Conservation (phyloP, 2,329 filamentous ascomycete genomes). For the Cordyceps pruinosa region DNA sequence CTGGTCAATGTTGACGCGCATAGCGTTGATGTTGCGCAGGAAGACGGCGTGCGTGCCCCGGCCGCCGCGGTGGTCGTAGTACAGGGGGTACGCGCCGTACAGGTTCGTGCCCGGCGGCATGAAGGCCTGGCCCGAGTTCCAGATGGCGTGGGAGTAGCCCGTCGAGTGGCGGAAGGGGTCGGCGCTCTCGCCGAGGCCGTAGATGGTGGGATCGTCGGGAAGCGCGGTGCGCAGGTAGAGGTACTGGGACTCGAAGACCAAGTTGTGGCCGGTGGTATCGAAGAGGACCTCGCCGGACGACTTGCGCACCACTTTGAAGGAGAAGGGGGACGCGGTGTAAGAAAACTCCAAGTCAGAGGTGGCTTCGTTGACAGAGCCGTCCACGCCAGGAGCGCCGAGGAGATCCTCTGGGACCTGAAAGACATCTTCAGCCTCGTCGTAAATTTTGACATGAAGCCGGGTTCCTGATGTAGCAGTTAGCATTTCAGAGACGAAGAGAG, state of each 20-base stretch:
- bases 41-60: constrained; percentile 57
- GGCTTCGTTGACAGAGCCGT: constrained; percentile 14
- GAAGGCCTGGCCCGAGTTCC: constrained; percentile 57
- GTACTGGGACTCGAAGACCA: constrained; percentile 76
- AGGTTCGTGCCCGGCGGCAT: constrained; percentile 58
- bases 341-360: constrained; percentile 41
- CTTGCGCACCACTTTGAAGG: constrained; percentile 50
- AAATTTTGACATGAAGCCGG: constrained; percentile 69
- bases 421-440: constrained; percentile 60
- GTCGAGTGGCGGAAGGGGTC: constrained; percentile 64
- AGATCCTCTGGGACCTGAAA: constrained; percentile 71
- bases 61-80: constrained; percentile 59
- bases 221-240: constrained; percentile 64
- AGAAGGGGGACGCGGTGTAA: constrained; percentile 50
- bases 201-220: constrained; percentile 62
- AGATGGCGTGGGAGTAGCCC: constrained; percentile 53
- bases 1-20: constrained; percentile 69
- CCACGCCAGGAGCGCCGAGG: constrained; percentile 35
- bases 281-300: constrained; percentile 50
- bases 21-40: constrained; percentile 65
- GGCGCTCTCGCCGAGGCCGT: constrained; percentile 72
- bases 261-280: constrained; percentile 56
- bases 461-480: no score
- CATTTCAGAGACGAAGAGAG: no score
- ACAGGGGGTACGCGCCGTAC: constrained; percentile 69